These are phyloP conservation scores for Otatea glauca DNA, from an alignment of 176 grass and related monocot species.

Conservation along the genomic window DNA sequence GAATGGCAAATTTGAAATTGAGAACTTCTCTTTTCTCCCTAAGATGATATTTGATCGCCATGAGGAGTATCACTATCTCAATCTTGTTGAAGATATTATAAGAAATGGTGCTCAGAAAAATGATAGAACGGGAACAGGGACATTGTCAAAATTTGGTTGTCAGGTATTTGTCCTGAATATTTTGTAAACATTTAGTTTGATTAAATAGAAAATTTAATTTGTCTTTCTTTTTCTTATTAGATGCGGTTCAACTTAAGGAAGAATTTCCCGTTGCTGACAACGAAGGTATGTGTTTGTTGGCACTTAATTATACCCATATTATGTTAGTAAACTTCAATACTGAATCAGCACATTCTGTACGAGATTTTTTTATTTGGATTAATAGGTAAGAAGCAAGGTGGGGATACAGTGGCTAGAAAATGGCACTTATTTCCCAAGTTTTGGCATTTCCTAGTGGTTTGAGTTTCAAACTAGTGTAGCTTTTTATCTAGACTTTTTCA, in stretches of 20 bases:
- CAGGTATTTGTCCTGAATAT: conserved; percentile 59
- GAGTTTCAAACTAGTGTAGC: too few relatives aligned
- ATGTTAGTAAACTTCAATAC: not conserved
- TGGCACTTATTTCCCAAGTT: not conserved
- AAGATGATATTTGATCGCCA: conserved; percentile 68
- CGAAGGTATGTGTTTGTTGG: conserved; percentile 57
- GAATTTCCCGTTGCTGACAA: conserved; percentile 77
- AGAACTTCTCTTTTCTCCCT: conserved; percentile 70
- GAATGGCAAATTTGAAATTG: conserved; percentile 64
- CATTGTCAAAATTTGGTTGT: conserved; percentile 87
- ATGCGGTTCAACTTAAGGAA: conserved; percentile 91
- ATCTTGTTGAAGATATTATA: conserved; percentile 83
- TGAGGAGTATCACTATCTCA: conserved; percentile 79
- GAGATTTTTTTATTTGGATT: not conserved
- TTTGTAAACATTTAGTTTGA: conserved; percentile 28
- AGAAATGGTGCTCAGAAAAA: conserved; percentile 70
- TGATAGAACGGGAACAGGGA: conserved; percentile 89
- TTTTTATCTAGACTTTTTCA: too few relatives aligned
- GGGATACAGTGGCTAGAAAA: not conserved
- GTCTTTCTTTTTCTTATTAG: conserved; percentile 47
- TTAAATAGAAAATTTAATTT: conserved; percentile 33
- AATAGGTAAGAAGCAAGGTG: too few relatives aligned
- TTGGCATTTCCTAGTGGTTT: not conserved
- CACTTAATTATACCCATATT: not conserved
- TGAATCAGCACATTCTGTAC: not conserved